Evolutionary conservation across 345 rosid species (phyloP).

Genomic region (Turnera subulata): DNA sequence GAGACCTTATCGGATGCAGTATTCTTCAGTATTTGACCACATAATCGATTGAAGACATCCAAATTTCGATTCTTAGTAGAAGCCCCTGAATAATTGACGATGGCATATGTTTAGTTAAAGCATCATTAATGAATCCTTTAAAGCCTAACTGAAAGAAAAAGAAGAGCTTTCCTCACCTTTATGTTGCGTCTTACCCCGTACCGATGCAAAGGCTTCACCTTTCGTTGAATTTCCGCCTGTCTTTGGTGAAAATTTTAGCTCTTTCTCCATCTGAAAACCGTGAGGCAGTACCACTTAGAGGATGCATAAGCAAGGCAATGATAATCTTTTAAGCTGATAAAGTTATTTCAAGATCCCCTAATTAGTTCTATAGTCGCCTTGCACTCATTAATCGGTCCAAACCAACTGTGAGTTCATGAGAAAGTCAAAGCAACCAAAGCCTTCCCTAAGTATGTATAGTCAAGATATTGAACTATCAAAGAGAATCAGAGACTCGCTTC

Average conservation of each 20-base stretch:
- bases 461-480: too few relatives aligned
- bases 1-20: conserved; percentile 1
- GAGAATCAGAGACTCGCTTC: too few relatives aligned
- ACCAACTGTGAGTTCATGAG: too few relatives aligned
- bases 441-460: too few relatives aligned
- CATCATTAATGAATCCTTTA: not conserved
- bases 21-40: not conserved
- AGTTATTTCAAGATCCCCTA: too few relatives aligned
- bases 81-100: conserved; percentile 11
- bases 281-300: too few relatives aligned
- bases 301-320: not conserved
- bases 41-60: not conserved
- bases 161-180: conserved; percentile 14
- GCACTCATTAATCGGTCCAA: too few relatives aligned
- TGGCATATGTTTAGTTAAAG: not conserved
- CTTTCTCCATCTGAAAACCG: too few relatives aligned
- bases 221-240: not conserved
- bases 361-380: too few relatives aligned
- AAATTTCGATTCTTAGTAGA: not conserved
- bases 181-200: not conserved
- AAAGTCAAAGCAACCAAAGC: too few relatives aligned
- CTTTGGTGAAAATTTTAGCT: too few relatives aligned
- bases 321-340: too few relatives aligned
- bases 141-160: not conserved
- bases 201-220: conserved; percentile 12